Percentiles rank a stretch among this genome's conserved stretches.
These are phyloP conservation scores for Thermoascus crustaceus DNA, from an alignment of 2,329 filamentous ascomycete species.

Conservation along the genomic window DNA sequence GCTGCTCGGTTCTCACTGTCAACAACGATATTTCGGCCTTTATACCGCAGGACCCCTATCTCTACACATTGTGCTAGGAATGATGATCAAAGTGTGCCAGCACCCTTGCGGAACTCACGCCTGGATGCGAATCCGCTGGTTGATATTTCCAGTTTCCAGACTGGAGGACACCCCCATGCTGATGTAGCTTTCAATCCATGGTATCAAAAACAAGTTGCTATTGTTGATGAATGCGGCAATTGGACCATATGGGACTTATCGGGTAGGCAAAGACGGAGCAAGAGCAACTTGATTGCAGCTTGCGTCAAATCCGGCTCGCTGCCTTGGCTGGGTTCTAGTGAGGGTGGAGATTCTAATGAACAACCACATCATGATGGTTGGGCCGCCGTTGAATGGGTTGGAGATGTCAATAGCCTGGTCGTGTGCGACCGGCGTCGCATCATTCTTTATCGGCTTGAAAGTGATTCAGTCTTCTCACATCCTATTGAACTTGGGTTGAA, in stretches of 20 bases:
- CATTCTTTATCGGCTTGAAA: conserved; percentile 28
- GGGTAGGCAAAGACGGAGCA: conserved; percentile 21
- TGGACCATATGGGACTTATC: conserved; percentile 47
- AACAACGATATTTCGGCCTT: conserved; percentile 42
- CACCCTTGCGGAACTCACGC: conserved; percentile 26
- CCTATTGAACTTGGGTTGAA: conserved; percentile 29
- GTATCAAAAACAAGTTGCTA: conserved; percentile 48
- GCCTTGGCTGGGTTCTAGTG: conserved; percentile 13
- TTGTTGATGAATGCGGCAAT: conserved; percentile 45
- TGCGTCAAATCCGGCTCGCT: conserved; percentile 25
- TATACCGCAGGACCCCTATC: conserved; percentile 24
- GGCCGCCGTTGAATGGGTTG: conserved; percentile 35
- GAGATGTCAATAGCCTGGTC: conserved; percentile 35
- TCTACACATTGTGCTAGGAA: conserved; percentile 13
- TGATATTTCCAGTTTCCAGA: conserved; percentile 34
- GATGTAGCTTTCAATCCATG: conserved; percentile 54
- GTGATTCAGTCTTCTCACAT: conserved; percentile 17
- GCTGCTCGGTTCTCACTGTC: conserved; percentile 42
- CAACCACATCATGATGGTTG: conserved; percentile 34
- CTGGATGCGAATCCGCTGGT: conserved; percentile 42
- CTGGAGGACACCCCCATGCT: conserved; percentile 41
- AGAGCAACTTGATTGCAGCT: conserved; percentile 20
- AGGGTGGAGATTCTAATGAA: conserved; percentile 8
- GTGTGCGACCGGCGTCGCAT: conserved; percentile 43
- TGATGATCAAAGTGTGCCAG: conserved; percentile 6